Conservation (phyloP, 805 yeast species). For the Wickerhamiella australiensis region DNA sequence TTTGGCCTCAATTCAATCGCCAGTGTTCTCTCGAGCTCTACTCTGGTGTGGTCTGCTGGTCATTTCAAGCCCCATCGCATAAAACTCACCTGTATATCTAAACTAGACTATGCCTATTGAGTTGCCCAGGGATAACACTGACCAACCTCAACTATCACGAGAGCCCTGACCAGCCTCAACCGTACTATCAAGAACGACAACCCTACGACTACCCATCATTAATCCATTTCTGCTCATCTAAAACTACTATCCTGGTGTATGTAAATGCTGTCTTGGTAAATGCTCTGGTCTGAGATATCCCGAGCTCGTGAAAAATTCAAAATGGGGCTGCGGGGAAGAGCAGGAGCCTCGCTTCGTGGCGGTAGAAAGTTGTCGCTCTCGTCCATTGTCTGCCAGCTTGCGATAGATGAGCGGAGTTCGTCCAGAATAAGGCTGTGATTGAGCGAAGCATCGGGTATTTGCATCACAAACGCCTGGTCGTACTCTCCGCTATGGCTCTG, state of each 20-base stretch:
- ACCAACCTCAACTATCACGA: too few relatives aligned
- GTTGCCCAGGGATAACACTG: too few relatives aligned
- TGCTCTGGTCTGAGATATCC: not conserved
- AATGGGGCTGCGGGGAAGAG: conserved; percentile 7
- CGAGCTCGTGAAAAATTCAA: conserved; percentile 4
- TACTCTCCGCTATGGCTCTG: not conserved
- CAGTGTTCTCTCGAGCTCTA: too few relatives aligned
- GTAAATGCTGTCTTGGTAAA: conserved; percentile 4
- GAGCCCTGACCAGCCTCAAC: too few relatives aligned
- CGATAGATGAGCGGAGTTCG: conserved; percentile 2
- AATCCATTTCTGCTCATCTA: not conserved
- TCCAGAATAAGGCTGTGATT: not conserved
- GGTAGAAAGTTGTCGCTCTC: conserved; percentile 12
- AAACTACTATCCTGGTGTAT: conserved; percentile 10
- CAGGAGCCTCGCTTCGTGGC: conserved; percentile 4
- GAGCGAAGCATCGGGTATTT: conserved; percentile 9
- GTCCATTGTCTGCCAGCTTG: conserved; percentile 5
- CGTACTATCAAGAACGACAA: too few relatives aligned
- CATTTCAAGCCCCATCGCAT: too few relatives aligned
- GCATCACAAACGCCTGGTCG: conserved; percentile 9
- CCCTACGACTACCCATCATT: too few relatives aligned
- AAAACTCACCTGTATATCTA: too few relatives aligned
- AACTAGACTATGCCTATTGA: too few relatives aligned
- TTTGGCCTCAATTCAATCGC: too few relatives aligned
- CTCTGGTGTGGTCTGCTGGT: too few relatives aligned